Evolutionary conservation across 495 filamentous ascomycete genomes (phyloP).

Genomic region (Hypoxylon intermedium): DNA sequence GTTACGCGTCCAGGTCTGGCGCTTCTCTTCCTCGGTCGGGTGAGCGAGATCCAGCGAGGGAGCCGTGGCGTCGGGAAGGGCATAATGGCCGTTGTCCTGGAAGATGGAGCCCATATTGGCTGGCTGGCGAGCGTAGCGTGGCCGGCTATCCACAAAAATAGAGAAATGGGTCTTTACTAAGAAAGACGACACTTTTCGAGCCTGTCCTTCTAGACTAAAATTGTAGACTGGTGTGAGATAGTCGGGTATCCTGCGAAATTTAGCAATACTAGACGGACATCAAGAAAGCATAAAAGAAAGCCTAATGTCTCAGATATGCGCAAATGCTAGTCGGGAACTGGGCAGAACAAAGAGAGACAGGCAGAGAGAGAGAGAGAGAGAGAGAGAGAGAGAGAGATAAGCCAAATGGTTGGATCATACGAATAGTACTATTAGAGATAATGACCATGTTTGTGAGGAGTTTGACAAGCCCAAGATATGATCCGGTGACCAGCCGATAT

Average conservation of each 20-base stretch:
- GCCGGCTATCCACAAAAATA: no score
- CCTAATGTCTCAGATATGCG: constrained; percentile 11
- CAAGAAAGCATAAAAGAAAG: constrained; percentile 11
- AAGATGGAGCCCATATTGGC: constrained; percentile 41
- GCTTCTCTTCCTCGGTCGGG: constrained; percentile 70
- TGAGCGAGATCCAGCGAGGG: constrained; percentile 69
- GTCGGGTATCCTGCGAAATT: constrained; percentile 3
- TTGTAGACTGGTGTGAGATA: not conserved
- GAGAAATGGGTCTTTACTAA: not conserved
- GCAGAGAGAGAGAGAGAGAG: not conserved
- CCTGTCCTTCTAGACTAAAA: no score
- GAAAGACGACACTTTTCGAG: no score
- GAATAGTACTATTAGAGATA: not conserved
- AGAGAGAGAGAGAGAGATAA: not conserved
- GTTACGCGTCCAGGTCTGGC: constrained; percentile 69
- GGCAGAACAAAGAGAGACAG: constrained; percentile 4
- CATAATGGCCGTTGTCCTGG: constrained; percentile 7
- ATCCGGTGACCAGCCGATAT: constrained; percentile 24
- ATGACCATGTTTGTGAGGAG: not conserved
- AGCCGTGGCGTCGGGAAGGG: constrained; percentile 64
- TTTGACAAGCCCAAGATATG: constrained; percentile 3
- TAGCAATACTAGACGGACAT: constrained; percentile 17
- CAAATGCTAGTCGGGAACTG: constrained; percentile 2
- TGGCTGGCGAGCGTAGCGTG: not conserved
- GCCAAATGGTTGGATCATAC: not conserved